Percentiles rank a stretch among this genome's conserved stretches.
phyloP scores from a whole-genome alignment of 2,329 filamentous ascomycete genomes.

The Botrytis pseudocinerea region DNA sequence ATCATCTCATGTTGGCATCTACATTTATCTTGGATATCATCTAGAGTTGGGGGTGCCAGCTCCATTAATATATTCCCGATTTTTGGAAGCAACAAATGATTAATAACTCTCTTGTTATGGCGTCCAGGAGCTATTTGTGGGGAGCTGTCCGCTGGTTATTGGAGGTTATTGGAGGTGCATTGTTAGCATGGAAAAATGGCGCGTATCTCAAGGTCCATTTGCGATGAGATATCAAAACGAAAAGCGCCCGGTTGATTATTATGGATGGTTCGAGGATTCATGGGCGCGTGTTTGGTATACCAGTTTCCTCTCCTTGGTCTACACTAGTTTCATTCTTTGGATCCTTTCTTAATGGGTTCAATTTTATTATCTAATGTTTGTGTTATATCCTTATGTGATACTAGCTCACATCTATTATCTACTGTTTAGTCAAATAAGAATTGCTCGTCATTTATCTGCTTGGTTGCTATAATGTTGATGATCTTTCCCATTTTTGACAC shows the following conservation, averaged over 20 bases:
- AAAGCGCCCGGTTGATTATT: not conserved
- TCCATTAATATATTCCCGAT: not conserved
- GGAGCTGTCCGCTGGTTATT: not conserved
- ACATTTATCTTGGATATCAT: not conserved
- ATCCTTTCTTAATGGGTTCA: not conserved
- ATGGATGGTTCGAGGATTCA: not conserved
- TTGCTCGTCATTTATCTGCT: not conserved
- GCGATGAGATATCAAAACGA: not conserved
- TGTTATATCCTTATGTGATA: not conserved
- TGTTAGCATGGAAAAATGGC: not conserved
- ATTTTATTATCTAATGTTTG: not conserved
- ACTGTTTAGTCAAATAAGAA: not conserved
- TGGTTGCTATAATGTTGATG: not conserved
- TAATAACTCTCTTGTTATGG: not conserved
- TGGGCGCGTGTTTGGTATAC: not conserved
- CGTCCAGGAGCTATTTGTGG: not conserved
- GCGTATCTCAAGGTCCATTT: not conserved
- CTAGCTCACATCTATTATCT: not conserved
- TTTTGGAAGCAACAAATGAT: not conserved
- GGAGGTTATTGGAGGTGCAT: not conserved
- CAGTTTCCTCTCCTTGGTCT: not conserved
- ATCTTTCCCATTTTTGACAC: not conserved
- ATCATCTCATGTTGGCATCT: not conserved
- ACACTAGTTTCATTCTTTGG: not conserved
- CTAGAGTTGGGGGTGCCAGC: not conserved